These are phyloP conservation scores for Cenchrus fungigraminus DNA, from an alignment of 176 grass and related monocot species.

Conservation along the genomic window DNA sequence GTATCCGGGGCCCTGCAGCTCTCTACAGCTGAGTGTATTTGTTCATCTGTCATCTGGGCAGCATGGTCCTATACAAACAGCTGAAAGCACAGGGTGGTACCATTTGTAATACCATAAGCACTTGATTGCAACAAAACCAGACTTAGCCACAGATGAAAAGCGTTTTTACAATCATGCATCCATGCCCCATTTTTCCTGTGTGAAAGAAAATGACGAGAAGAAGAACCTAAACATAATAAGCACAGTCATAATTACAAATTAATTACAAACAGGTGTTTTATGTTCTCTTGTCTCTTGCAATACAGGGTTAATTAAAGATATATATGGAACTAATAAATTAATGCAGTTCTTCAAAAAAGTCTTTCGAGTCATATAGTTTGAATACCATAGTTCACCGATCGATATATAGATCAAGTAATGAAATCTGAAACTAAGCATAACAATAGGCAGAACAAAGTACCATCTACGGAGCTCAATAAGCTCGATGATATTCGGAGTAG, in stretches of 20 bases:
- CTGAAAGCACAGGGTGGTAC: slow-evolving; percentile 47
- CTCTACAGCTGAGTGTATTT: slow-evolving; percentile 40
- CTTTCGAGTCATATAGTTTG: background rate
- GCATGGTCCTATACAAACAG: slow-evolving; percentile 48
- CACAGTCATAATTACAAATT: background rate
- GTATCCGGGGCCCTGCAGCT: slow-evolving; percentile 34
- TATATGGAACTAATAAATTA: background rate
- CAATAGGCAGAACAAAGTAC: background rate
- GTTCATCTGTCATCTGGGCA: slow-evolving; percentile 44
- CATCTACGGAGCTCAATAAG: background rate
- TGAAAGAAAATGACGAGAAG: background rate
- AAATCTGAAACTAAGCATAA: background rate
- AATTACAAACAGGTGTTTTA: background rate
- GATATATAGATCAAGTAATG: background rate
- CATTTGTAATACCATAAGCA: slow-evolving; percentile 27
- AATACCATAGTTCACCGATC: background rate
- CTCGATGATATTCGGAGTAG: background rate
- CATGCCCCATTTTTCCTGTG: slow-evolving; percentile 8
- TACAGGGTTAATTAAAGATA: background rate
- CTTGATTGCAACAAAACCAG: slow-evolving; percentile 45
- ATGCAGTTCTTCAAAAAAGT: background rate
- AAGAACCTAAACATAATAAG: background rate
- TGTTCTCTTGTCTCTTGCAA: background rate
- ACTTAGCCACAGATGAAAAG: slow-evolving; percentile 26
- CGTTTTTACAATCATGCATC: slow-evolving; percentile 24